Conservation (phyloP, 352 stramenopile genomes). For the Achlya hypogyna region DNA sequence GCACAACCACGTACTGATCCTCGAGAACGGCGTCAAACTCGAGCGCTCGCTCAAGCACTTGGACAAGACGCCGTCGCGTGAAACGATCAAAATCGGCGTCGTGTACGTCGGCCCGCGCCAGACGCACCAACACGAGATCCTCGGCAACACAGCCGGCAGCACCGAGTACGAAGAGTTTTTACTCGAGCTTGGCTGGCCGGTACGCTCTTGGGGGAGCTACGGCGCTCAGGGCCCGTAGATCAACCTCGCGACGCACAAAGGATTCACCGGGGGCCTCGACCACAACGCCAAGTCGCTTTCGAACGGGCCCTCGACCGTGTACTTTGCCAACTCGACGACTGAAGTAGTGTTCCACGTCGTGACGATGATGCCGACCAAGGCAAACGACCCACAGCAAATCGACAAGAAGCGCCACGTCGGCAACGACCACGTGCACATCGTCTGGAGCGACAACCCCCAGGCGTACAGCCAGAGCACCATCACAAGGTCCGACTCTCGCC, state of each 20-base stretch:
- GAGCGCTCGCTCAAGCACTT: conserved; percentile 74
- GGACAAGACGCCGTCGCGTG: conserved; percentile 76
- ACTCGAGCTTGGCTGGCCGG: conserved; percentile 66
- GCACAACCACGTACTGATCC: conserved; percentile 46
- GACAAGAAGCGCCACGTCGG: conserved; percentile 85
- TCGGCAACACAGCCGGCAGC: conserved; percentile 65
- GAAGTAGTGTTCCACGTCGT: conserved; percentile 85
- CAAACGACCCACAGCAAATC: conserved; percentile 71
- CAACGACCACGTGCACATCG: conserved; percentile 82
- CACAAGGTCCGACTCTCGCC: conserved; percentile 32
- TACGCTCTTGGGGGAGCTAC: conserved; percentile 18
- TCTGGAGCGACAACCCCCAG: conserved; percentile 78
- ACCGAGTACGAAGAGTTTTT: conserved; percentile 55
- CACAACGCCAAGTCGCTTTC: conserved; percentile 73
- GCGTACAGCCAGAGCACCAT: conserved; percentile 79
- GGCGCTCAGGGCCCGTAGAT: neutral
- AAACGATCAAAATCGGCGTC: conserved; percentile 86
- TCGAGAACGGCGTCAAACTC: conserved; percentile 66
- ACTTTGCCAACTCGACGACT: conserved; percentile 73
- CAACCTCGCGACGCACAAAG: conserved; percentile 49
- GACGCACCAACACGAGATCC: conserved; percentile 66
- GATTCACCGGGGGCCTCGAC: conserved; percentile 69
- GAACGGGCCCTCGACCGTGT: conserved; percentile 59
- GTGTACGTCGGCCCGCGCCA: conserved; percentile 77
- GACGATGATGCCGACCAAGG: conserved; percentile 81